Percentiles rank a stretch among this genome's conserved stretches.
These are phyloP conservation scores for Lactarius indigo DNA, from an alignment of 768 basidiomycete genomes.

Conservation along the genomic window DNA sequence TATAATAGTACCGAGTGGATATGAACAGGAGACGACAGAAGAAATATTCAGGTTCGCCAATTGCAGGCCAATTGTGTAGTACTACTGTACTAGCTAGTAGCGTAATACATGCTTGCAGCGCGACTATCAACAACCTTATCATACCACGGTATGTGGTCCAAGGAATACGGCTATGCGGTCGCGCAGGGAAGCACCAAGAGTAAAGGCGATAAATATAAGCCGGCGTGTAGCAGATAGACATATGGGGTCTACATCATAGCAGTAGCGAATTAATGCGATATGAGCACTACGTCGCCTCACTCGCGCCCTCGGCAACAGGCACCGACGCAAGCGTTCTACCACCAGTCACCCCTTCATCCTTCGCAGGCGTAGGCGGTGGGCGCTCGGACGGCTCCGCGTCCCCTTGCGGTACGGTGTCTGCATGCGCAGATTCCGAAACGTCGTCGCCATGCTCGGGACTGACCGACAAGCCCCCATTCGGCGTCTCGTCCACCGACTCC, in stretches of 20 bases:
- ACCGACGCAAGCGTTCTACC: neutral
- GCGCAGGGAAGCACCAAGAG: neutral
- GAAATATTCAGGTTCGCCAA: too few species aligned
- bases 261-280: neutral
- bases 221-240: neutral
- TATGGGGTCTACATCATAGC: neutral
- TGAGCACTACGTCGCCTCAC: neutral
- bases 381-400: neutral
- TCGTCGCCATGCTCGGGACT: neutral
- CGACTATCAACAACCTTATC: too few species aligned
- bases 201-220: neutral
- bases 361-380: constrained; percentile 8
- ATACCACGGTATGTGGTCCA: too few species aligned
- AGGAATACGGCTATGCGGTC: neutral
- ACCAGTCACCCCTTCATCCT: neutral
- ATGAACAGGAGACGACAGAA: too few species aligned
- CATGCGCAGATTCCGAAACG: neutral
- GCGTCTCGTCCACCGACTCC: neutral
- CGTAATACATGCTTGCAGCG: too few species aligned
- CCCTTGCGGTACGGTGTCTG: neutral
- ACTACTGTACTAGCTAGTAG: too few species aligned
- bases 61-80: too few species aligned
- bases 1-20: too few species aligned
- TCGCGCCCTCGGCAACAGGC: neutral
- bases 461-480: neutral